A percentile compares a stretch with the other conserved stretches of the same genome.
phyloP scores from a whole-genome alignment of 306 rosid species.

The Elaeagnus macrophylla region DNA sequence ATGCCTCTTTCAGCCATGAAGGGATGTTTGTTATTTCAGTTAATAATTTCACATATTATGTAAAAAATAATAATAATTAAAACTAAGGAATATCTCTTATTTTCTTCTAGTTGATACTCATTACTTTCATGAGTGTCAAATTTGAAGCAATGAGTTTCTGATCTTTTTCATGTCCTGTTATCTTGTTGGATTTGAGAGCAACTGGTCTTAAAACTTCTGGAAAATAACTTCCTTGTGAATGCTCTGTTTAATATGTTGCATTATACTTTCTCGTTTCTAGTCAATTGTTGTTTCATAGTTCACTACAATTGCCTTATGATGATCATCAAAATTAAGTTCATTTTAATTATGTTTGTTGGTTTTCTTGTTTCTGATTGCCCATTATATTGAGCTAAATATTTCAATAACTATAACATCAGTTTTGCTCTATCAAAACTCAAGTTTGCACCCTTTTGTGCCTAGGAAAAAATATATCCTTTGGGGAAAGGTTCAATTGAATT shows the following conservation, averaged over 20 bases:
- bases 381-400: too few relatives aligned
- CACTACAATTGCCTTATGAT: too few relatives aligned
- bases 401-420: neutral
- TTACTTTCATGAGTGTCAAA: neutral
- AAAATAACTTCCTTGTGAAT: constrained; percentile 12
- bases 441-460: too few relatives aligned
- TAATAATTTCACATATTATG: too few relatives aligned
- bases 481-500: neutral
- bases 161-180: neutral
- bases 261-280: too few relatives aligned
- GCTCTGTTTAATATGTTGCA: too few relatives aligned
- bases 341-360: too few relatives aligned
- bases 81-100: constrained; percentile 12
- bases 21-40: constrained; percentile 94
- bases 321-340: too few relatives aligned
- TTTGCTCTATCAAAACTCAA: neutral
- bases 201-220: constrained; percentile 7
- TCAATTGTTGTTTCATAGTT: too few relatives aligned
- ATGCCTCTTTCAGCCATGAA: constrained; percentile 95
- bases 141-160: neutral
- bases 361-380: too few relatives aligned
- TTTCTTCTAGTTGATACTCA: neutral
- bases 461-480: neutral
- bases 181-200: neutral
- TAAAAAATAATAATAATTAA: too few relatives aligned